phyloP scores from a whole-genome alignment of 2,329 filamentous ascomycete genomes.

The Microascus cirrosus region DNA sequence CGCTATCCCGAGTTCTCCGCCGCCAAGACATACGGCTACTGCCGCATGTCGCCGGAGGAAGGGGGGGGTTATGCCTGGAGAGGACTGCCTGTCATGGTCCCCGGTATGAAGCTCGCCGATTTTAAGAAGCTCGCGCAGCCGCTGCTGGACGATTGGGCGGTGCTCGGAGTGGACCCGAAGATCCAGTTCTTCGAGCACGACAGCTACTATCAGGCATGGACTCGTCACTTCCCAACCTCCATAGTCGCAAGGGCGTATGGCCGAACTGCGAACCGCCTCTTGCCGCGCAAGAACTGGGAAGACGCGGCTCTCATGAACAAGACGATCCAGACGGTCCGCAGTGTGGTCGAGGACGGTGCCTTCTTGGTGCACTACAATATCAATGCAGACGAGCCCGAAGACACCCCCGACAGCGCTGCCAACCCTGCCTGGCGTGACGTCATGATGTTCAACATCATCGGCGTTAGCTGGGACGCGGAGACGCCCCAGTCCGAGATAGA shows the following conservation, averaged over 20 bases:
- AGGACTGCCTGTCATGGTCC: conserved; percentile 34
- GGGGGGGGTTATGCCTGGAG: conserved; percentile 33
- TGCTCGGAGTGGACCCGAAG: conserved; percentile 18
- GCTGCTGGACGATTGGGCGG: conserved; percentile 27
- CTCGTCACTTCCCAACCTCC: conserved; percentile 8
- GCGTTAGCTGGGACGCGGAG: conserved; percentile 5
- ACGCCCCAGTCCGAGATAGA: conserved; percentile 6
- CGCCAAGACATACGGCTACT: conserved; percentile 22
- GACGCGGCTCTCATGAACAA: not conserved
- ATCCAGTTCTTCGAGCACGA: conserved; percentile 27
- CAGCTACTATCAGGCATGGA: conserved; percentile 35
- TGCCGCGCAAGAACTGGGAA: not conserved
- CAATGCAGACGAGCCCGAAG: not conserved
- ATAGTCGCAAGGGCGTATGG: not conserved
- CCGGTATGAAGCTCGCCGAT: conserved; percentile 28
- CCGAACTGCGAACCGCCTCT: not conserved
- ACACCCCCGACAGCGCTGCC: conserved; percentile 1
- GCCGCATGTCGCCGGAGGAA: conserved; percentile 1
- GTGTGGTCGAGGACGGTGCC: not conserved
- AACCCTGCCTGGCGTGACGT: conserved; percentile 12
- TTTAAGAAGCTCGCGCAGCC: conserved; percentile 31
- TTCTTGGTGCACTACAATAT: not conserved
- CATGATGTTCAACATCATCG: conserved; percentile 6
- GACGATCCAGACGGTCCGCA: not conserved
- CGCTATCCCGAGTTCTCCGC: conserved; percentile 34